Evolutionary conservation across 768 basidiomycete genomes (phyloP).

Genomic region (Lanmaoa rubissima): DNA sequence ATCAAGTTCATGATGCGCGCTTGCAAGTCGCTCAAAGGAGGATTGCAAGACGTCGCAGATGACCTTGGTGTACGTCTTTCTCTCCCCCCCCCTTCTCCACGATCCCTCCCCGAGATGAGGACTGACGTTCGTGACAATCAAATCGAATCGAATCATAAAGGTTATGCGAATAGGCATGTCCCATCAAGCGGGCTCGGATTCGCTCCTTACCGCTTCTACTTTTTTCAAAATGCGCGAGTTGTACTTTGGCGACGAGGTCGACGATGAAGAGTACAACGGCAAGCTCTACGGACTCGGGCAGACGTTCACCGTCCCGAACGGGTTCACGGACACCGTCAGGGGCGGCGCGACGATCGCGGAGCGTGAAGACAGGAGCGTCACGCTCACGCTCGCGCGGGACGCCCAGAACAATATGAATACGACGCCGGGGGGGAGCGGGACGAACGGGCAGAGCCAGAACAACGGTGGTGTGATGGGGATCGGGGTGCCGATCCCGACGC

Average conservation of each 20-base stretch:
- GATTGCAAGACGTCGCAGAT: constrained; percentile 94
- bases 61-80: constrained; percentile 76
- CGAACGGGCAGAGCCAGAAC: constrained; percentile 34
- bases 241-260: constrained; percentile 89
- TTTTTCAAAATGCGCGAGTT: constrained; percentile 96
- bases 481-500: constrained; percentile 38
- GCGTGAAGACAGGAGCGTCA: constrained; percentile 60
- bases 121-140: not conserved
- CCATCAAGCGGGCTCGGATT: constrained; percentile 98
- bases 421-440: constrained; percentile 42
- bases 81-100: not conserved
- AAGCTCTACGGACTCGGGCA: constrained; percentile 83
- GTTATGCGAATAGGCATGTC: constrained; percentile 86
- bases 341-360: constrained; percentile 82
- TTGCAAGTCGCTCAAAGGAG: constrained; percentile 78
- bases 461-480: constrained; percentile 46
- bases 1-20: constrained; percentile 95
- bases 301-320: constrained; percentile 68
- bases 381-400: constrained; percentile 34
- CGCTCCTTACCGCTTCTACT: constrained; percentile 85
- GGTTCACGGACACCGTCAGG: constrained; percentile 60
- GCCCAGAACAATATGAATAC: constrained; percentile 42
- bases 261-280: constrained; percentile 78
- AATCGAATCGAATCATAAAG: constrained; percentile 36
- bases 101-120: not conserved